A percentile compares a stretch with the other conserved stretches of the same genome.
Conservation (phyloP, 257 asterid genomes). For the Solanum bukasovii region DNA sequence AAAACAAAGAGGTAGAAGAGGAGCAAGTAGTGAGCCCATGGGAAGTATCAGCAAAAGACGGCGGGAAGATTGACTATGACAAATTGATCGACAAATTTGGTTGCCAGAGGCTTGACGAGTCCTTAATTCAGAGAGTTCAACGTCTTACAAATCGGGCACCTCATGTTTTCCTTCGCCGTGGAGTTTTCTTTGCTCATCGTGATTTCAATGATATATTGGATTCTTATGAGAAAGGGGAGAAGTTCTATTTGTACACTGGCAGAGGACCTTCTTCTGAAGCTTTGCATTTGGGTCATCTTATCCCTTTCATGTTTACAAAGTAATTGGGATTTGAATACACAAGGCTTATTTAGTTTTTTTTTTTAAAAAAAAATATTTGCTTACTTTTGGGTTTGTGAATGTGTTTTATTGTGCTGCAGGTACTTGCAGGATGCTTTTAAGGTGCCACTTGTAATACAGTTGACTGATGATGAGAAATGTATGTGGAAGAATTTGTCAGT, state of each 20-base stretch:
- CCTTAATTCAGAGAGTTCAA: conserved; percentile 63
- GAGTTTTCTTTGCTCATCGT: conserved; percentile 91
- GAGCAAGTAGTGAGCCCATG: conserved; percentile 78
- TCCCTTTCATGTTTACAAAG: conserved; percentile 97
- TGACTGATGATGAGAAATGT: conserved; percentile 96
- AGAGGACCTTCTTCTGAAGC: conserved; percentile 98
- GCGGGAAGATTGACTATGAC: conserved; percentile 86
- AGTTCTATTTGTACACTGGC: conserved; percentile 84
- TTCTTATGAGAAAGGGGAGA: conserved; percentile 72
- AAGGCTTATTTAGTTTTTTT: not conserved
- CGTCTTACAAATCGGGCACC: conserved; percentile 68
- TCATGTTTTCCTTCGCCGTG: conserved; percentile 96
- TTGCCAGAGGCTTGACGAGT: conserved; percentile 72
- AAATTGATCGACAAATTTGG: conserved; percentile 84
- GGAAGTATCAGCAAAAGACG: conserved; percentile 79
- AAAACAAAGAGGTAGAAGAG: conserved; percentile 6
- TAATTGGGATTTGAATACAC: conserved; percentile 5
- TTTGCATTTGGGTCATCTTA: conserved; percentile 89
- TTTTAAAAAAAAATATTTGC: not conserved
- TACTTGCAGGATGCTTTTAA: conserved; percentile 92
- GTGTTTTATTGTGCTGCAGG: conserved; percentile 21
- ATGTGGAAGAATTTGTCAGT: conserved; percentile 91
- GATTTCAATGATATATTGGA: conserved; percentile 66
- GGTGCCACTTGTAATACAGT: conserved; percentile 89
- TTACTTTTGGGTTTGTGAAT: not conserved